A percentile compares a stretch with the other conserved stretches of the same genome.
Evolutionary conservation across 2,329 filamentous ascomycete genomes (phyloP).

Genomic region (Monosporascus sp.): DNA sequence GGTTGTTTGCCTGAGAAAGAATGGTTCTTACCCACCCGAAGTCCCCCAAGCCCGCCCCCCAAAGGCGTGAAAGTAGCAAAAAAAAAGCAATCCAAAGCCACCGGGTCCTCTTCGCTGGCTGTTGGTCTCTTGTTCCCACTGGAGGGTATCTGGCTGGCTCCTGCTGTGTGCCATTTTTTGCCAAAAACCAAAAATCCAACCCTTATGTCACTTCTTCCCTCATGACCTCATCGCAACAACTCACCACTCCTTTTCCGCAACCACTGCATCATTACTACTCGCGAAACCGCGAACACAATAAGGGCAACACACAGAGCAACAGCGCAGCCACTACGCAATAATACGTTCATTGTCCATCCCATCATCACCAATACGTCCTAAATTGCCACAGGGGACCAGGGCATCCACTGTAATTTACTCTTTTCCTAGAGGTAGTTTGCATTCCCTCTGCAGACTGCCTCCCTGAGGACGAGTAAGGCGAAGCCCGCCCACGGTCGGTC

Average conservation of each 20-base stretch:
- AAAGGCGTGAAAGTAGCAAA: too few relatives aligned
- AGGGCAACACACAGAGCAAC: constrained; percentile 4
- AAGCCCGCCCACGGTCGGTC: constrained; percentile 14
- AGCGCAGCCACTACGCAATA: constrained; percentile 1
- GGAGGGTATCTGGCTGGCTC: constrained; percentile 30
- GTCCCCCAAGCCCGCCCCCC: neutral
- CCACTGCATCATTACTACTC: constrained; percentile 4
- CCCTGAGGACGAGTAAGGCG: constrained; percentile 7
- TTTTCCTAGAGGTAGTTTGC: constrained; percentile 26
- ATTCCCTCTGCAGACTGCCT: constrained; percentile 26
- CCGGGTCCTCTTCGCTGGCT: neutral
- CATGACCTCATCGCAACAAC: constrained; percentile 33
- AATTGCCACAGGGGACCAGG: constrained; percentile 12
- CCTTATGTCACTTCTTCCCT: constrained; percentile 34
- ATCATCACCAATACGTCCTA: constrained; percentile 12
- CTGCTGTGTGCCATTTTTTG: constrained; percentile 28
- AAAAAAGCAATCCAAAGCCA: too few relatives aligned
- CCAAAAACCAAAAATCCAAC: constrained; percentile 31
- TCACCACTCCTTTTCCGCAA: constrained; percentile 18
- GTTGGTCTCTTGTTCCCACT: constrained; percentile 18
- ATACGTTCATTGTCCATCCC: constrained; percentile 9
- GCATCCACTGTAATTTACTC: constrained; percentile 11
- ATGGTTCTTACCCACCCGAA: neutral
- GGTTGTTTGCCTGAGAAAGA: neutral
- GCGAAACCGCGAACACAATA: neutral